A percentile compares a stretch with the other conserved stretches of the same genome.
These are phyloP conservation scores for Gonium pectorale DNA, from an alignment of 139 green algal species.

Conservation along the genomic window DNA sequence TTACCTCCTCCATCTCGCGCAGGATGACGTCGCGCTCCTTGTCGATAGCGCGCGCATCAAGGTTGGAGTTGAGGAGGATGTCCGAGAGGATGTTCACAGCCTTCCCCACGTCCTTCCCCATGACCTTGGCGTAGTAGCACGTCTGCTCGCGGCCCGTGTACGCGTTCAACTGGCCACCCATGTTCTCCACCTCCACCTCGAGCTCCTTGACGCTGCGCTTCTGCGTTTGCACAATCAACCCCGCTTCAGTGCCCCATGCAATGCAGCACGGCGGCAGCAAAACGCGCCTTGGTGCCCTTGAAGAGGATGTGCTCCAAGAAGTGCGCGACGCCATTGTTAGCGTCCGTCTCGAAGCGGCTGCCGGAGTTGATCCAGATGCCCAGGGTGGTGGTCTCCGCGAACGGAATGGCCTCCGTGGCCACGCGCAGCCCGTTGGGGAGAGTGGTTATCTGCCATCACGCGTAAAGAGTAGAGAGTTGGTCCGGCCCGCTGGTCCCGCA, in stretches of 20 bases:
- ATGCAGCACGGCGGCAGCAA: background rate
- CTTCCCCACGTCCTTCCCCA: constrained; percentile 89
- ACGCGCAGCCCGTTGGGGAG: constrained; percentile 94
- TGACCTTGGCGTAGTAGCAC: constrained; percentile 94
- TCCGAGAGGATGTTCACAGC: constrained; percentile 96
- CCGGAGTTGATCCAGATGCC: constrained; percentile 99
- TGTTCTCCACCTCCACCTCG: constrained; percentile 98
- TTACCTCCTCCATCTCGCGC: constrained; percentile 96
- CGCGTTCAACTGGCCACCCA: constrained; percentile 97
- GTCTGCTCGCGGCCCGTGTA: constrained; percentile 98
- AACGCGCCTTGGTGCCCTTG: constrained; percentile 93
- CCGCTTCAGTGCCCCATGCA: too few relatives aligned
- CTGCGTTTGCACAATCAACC: constrained; percentile 69
- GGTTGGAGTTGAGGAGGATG: constrained; percentile 95
- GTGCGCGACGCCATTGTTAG: constrained; percentile 96
- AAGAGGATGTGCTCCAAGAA: constrained; percentile 99
- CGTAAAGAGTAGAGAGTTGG: too few relatives aligned
- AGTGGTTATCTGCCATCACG: constrained; percentile 87
- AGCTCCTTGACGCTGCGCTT: constrained; percentile 84
- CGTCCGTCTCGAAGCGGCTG: constrained; percentile 91
- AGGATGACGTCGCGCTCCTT: constrained; percentile 96
- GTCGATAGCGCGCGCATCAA: constrained; percentile 90
- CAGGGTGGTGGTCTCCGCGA: constrained; percentile 92
- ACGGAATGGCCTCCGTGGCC: constrained; percentile 89
- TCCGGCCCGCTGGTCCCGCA: too few relatives aligned